Base-by-base conservation (phyloP, 345 rosid species). In the Jatropha curcas region DNA sequence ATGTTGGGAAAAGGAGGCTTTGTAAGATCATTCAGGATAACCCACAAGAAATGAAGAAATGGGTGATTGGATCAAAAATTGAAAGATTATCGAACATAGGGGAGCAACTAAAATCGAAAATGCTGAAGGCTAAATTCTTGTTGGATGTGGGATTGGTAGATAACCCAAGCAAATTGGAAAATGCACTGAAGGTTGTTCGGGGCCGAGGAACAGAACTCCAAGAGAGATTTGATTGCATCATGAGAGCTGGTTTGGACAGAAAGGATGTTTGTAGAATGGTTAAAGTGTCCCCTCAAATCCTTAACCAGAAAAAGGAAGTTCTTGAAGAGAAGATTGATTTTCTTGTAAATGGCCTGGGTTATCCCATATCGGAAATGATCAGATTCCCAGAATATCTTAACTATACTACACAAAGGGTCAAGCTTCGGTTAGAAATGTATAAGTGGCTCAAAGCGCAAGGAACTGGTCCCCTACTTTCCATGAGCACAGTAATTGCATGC, bases 191-290 rank as follows among this genome's bases (percentile, higher is more conserved):
- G 84, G 37, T 35, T 33, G 86, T 87, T 76, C 87, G 97, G 62
- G 94, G 92, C 67, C 86, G 73, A 30, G 92, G 91, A 71, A 66
- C 72, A 34, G 85, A 89, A 71, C 80, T 94, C 51, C 96, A 82
- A 52, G 92, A 90, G 77, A 85, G 98, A 84, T 94, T 88, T 75
- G 86, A 94, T 83, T 86, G 82, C 45, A 69, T 94, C 37, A 82
- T 89, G 67, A 82, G 78, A 57, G 88, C 88, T 41, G 97, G 94
- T 70, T 67, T 91, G 79, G 87, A 87, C 37, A 76, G 73, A 72
- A 72, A 81, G 34, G 90, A 84, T 41, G 93, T 84, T 66, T 63
- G 74, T 0, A 57, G 75, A 71, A 89, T 93, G 86, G 78, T 93
- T 48, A 80, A 68, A 58, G 74, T 77, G 53, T 82, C 88, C 43